Evolutionary conservation across 2,329 filamentous ascomycete genomes (phyloP), one percentile per base, ranked within the genome.

Genomic region (Clarireedia hainanense): DNA sequence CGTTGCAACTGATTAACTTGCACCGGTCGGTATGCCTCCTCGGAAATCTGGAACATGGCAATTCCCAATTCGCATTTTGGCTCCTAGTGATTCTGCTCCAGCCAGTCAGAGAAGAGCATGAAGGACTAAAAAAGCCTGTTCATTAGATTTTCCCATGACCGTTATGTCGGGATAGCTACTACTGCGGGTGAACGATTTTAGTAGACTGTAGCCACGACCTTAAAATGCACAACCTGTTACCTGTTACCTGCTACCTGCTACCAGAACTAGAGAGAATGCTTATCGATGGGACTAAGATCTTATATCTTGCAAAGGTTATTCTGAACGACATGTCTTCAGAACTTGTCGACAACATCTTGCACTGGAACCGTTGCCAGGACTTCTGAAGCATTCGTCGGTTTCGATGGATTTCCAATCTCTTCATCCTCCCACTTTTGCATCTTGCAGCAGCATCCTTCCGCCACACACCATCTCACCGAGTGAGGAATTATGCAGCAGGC

Each of bases 171-270:
- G 52, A 55, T 23, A 12, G 51, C 46, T 50, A 47, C 52, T 55
- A 55, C 52, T 55, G 52, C 52, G 52, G 52, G 52, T 55, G 46
- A 50, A 55, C 52, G 37, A 55, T 55, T 55, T 55, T 55, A 55
- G 52, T 55, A 12, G 27, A 42, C 46, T 30, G n/a, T 50, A 43
- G 52, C 52, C 46, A 55, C 37, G 52, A 55, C 52, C 30, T 43
- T 45, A 45, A 50, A 36, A 47, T 50, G 52, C 52, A 55, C 46
- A 50, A 43, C 37, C 42, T 45, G 42, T 39, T 55, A 49, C 27
- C 50, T 20, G 20, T 20, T 20, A 20, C 20, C 20, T 20, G 20
- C 20, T 20, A 20, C 20, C 20, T 20, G 20, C 20, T 20, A 20
- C 20, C 20, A 20, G 20, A 2, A 20, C 20, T 20, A 20, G 20